phyloP scores from a whole-genome alignment of 371 early-diverging fungal genomes.

The Mortierella sp. region DNA sequence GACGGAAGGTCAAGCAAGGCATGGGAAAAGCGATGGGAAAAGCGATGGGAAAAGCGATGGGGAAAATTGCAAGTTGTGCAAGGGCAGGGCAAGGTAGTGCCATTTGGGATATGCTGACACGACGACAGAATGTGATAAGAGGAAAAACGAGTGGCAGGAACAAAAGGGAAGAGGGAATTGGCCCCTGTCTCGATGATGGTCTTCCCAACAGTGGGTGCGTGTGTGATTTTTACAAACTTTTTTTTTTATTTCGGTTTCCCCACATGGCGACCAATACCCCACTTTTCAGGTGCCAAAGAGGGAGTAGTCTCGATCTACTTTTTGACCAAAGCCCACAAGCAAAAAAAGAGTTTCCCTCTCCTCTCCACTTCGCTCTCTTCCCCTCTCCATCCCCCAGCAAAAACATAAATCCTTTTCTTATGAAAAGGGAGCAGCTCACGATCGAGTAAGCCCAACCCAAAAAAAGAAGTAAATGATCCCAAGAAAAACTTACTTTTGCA shows the following conservation, averaged over 20 bases:
- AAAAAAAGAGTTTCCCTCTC: neutral
- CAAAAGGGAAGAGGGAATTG: neutral
- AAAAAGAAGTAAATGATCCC: neutral
- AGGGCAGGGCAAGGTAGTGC: neutral
- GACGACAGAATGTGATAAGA: neutral
- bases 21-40: neutral
- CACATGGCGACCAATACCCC: no score
- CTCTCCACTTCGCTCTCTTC: neutral
- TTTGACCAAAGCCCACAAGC: neutral
- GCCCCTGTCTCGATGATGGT: neutral
- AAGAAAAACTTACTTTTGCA: constrained; percentile 34
- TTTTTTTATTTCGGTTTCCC: neutral
- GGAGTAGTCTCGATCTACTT: neutral
- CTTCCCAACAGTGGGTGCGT: no score
- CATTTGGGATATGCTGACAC: neutral
- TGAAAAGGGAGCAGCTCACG: neutral
- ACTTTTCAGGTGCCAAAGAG: neutral
- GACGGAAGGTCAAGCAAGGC: neutral
- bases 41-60: neutral
- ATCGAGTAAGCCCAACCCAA: neutral
- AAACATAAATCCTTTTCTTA: neutral
- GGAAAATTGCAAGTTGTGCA: neutral
- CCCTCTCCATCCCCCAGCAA: neutral
- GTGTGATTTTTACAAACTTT: neutral
- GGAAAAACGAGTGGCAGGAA: neutral